Percentiles rank a stretch among this genome's conserved stretches.
Conservation (phyloP, 441 rosid species). For the Mallotus japonicus region DNA sequence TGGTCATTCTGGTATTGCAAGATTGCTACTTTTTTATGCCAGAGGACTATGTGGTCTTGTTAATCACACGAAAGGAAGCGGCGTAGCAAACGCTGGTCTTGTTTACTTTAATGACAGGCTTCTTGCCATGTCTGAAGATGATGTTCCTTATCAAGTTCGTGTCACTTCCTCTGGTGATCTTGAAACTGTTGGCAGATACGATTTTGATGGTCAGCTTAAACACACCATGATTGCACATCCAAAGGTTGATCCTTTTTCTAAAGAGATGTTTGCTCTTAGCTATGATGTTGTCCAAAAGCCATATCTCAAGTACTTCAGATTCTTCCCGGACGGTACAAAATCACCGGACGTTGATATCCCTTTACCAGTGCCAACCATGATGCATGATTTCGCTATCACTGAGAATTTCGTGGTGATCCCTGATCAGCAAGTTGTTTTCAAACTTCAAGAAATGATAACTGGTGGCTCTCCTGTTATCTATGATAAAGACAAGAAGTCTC, state of each 20-base stretch:
- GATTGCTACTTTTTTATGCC: conserved; percentile 53
- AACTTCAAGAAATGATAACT: conserved; percentile 63
- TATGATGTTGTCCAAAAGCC: conserved; percentile 63
- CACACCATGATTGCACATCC: conserved; percentile 82
- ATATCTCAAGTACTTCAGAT: conserved; percentile 57
- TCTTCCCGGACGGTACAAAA: conserved; percentile 50
- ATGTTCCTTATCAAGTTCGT: conserved; percentile 62
- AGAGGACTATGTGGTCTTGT: conserved; percentile 57
- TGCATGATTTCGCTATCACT: conserved; percentile 76
- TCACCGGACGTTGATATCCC: conserved; percentile 66
- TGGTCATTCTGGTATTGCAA: conserved; percentile 73
- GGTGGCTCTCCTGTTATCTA: conserved; percentile 74
- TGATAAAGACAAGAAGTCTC: conserved; percentile 50
- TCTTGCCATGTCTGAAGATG: conserved; percentile 85
- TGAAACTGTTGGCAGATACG: conserved; percentile 52
- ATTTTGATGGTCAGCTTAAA: conserved; percentile 51
- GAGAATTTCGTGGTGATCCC: conserved; percentile 73
- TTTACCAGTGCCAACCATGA: conserved; percentile 61
- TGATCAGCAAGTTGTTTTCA: conserved; percentile 75
- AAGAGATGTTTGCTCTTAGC: conserved; percentile 61
- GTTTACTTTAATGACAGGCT: conserved; percentile 63
- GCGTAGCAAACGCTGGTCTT: conserved; percentile 78
- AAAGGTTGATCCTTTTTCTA: conserved; percentile 63
- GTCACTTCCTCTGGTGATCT: conserved; percentile 54
- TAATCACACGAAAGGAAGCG: conserved; percentile 58